Conservation (phyloP, 208 protist species). For the Trypanosoma conorhini region DNA sequence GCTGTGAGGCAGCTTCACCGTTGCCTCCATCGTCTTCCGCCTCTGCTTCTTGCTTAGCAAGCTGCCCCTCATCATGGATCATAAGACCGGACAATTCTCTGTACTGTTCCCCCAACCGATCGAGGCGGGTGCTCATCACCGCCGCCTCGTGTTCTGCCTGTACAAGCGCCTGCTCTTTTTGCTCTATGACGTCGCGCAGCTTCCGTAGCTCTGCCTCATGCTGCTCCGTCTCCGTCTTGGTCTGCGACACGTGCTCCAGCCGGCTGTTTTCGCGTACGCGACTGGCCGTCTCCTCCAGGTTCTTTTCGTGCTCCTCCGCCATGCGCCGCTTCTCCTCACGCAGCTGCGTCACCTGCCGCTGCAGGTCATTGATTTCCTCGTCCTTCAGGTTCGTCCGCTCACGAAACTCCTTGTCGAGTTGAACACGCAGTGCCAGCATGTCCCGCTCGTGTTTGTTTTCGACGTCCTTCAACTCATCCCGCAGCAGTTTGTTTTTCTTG, state of each 20-base stretch:
- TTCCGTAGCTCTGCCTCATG: conserved; percentile 34
- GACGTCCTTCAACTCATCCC: conserved; percentile 51
- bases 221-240: conserved; percentile 26
- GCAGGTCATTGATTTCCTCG: conserved; percentile 50
- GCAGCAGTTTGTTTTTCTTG: conserved; percentile 70
- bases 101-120: conserved; percentile 37
- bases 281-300: conserved; percentile 27
- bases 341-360: conserved; percentile 30
- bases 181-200: conserved; percentile 28
- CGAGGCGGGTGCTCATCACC: conserved; percentile 26
- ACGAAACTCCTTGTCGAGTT: conserved; percentile 69
- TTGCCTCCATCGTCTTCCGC: not conserved
- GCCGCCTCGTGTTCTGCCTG: conserved; percentile 29
- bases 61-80: not conserved
- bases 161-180: conserved; percentile 37
- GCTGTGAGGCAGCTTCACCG: not conserved
- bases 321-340: conserved; percentile 46
- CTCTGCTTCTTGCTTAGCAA: not conserved
- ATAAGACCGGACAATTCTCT: conserved; percentile 37
- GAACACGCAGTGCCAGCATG: conserved; percentile 46
- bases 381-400: conserved; percentile 60
- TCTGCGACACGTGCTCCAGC: conserved; percentile 25
- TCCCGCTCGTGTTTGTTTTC: conserved; percentile 33
- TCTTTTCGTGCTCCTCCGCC: conserved; percentile 43
- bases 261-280: conserved; percentile 31